Conservation (phyloP, 1,284 basidiomycete genomes). For the Tylopilus sp. region DNA sequence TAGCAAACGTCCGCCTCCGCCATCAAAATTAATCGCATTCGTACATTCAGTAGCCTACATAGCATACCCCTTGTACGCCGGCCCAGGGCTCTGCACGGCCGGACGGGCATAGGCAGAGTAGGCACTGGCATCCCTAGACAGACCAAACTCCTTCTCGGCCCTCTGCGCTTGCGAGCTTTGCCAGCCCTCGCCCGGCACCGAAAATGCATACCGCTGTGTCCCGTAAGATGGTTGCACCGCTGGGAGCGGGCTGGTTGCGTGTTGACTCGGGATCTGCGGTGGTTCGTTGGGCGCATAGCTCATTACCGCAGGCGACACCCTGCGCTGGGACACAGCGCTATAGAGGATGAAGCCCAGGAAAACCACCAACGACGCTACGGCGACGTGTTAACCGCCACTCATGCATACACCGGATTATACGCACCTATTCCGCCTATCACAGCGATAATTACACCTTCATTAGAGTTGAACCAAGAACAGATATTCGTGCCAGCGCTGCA, state of each 20-base stretch:
- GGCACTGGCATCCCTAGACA: background rate
- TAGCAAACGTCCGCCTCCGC: too few relatives aligned
- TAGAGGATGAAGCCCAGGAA: constrained; percentile 7
- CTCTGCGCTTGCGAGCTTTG: background rate
- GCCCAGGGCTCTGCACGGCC: background rate
- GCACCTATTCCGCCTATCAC: constrained; percentile 4
- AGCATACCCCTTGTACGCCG: background rate
- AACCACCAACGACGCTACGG: constrained; percentile 8
- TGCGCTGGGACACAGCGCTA: background rate
- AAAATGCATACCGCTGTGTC: constrained; percentile 6
- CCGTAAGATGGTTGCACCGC: background rate
- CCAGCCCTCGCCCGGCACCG: background rate
- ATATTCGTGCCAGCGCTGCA: constrained; percentile 7
- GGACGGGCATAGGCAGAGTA: background rate
- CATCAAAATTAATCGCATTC: too few relatives aligned
- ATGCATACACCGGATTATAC: background rate
- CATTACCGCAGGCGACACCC: background rate
- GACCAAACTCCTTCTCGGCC: constrained; percentile 2
- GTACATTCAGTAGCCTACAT: too few relatives aligned
- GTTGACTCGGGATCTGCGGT: background rate
- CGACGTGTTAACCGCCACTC: background rate
- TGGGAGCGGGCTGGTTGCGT: background rate
- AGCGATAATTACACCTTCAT: constrained; percentile 2
- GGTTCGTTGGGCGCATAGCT: background rate
- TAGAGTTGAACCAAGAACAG: constrained; percentile 9